Conservation (phyloP, 306 rosid genomes). For the Gynostemma pentaphyllum region DNA sequence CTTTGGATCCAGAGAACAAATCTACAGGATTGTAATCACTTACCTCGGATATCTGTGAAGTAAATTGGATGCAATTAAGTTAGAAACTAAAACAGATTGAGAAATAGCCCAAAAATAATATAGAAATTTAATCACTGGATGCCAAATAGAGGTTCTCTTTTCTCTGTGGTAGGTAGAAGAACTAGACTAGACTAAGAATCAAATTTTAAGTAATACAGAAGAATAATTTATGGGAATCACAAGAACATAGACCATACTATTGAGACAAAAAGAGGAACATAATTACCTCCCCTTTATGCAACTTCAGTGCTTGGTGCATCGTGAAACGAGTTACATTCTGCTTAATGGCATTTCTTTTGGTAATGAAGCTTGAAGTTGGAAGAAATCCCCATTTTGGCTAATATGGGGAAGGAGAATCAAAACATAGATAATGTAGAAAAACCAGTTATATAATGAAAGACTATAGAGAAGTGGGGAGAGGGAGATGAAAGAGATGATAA, state of each 20-base stretch:
- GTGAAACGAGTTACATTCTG: slow-evolving; percentile 56
- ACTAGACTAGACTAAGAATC: not conserved
- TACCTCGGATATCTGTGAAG: slow-evolving; percentile 45
- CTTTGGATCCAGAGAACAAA: slow-evolving; percentile 75
- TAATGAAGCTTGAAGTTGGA: slow-evolving; percentile 65
- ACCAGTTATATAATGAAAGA: not conserved
- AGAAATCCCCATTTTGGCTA: slow-evolving; percentile 90
- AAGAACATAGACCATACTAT: not conserved
- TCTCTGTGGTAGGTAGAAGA: not conserved
- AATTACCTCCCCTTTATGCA: slow-evolving; percentile 68
- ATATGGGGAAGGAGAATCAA: slow-evolving; percentile 12
- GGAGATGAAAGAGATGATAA: not conserved
- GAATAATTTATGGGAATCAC: not conserved
- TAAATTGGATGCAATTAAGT: slow-evolving; percentile 12
- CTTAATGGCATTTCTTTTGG: slow-evolving; percentile 53
- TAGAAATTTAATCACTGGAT: not conserved
- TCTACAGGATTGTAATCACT: slow-evolving; percentile 80
- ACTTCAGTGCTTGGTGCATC: slow-evolving; percentile 93
- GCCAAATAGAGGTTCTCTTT: not conserved
- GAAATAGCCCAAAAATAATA: not conserved
- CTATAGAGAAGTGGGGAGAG: not conserved
- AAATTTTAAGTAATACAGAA: not conserved
- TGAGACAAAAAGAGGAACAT: not conserved
- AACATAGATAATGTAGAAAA: not conserved
- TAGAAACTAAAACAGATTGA: not conserved